Base-by-base conservation (phyloP, 1,284 basidiomycete species). In the Ceratobasidium sp. region DNA sequence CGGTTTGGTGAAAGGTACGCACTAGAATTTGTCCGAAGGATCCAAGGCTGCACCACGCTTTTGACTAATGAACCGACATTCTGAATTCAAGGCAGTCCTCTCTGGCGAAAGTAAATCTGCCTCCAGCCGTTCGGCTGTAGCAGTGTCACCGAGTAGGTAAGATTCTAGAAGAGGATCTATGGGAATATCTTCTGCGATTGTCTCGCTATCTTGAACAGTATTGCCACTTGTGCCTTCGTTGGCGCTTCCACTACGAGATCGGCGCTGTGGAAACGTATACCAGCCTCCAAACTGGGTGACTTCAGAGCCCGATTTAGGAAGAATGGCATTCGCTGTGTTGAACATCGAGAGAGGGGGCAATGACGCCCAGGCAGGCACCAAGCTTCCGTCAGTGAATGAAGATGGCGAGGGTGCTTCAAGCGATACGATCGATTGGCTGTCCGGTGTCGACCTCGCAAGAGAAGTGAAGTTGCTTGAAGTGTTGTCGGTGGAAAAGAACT, bases 11-110 rank as follows among this genome's bases (percentile, higher is more conserved):
- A 10, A 48, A 28, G 6, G 6, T 12, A 65, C 75, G 21, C 30
- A 75, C 75, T 71, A 76, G 71, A 75, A 76, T 53, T 65, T 73
- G 45, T 75, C 71, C 9, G 62, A n/a, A 16, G 65, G 48, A 55
- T 73, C 65, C 16, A 74, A 59, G 10, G 67, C 59, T 48, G 57
- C 52, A n/a, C 59, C 69, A 8, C 57, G 61, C 41, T 62, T 74
- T 36, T 41, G 46, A 34, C 58, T 67, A 34, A 72, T 52, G 52
- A 50, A 48, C 39, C 65, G 50, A 55, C 34, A 55, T 26, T 71
- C 74, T 48, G 71, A 52, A 46, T 71, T 58, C n/a, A 72, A 53
- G 21, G 72, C 26, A 9, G 50, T 65, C 21, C 71, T 71, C 23
- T 75, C 74, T 6, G 74, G 73, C 26, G 57, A 72, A 55, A 75